Conservation (phyloP, 305 asterid genomes). For the Ajuga reptans region DNA sequence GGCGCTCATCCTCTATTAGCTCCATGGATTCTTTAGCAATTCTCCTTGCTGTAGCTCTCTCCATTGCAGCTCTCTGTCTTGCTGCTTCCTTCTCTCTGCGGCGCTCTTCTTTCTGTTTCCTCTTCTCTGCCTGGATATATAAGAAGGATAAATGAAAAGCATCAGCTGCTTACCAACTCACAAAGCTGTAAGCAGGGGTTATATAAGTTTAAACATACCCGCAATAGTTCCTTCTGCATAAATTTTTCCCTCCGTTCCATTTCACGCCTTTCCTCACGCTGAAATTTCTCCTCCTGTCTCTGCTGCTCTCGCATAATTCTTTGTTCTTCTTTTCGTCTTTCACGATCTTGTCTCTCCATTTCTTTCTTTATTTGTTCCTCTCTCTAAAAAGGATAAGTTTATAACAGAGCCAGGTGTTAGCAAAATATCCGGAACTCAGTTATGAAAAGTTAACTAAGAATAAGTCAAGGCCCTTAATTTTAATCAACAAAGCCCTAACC, state of each 20-base stretch:
- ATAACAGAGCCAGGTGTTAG: constrained; percentile 23
- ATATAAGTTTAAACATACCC: constrained; percentile 35
- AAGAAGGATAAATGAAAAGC: neutral
- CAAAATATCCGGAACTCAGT: neutral
- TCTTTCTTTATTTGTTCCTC: constrained; percentile 92
- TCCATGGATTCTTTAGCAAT: constrained; percentile 95
- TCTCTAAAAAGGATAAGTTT: constrained; percentile 39
- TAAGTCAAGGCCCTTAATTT: neutral
- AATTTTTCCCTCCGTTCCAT: constrained; percentile 89
- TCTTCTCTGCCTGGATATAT: constrained; percentile 66
- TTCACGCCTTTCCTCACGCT: constrained; percentile 96
- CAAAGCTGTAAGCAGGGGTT: neutral
- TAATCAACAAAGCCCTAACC: constrained; percentile 36
- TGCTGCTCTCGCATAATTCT: constrained; percentile 76
- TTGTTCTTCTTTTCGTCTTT: constrained; percentile 79
- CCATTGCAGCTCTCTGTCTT: constrained; percentile 79
- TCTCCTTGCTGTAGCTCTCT: constrained; percentile 84
- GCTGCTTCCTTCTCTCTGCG: constrained; percentile 75
- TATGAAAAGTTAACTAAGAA: neutral
- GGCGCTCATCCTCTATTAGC: constrained; percentile 95
- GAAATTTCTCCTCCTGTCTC: constrained; percentile 78
- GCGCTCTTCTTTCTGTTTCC: constrained; percentile 80
- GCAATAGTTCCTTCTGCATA: constrained; percentile 77
- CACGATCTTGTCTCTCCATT: constrained; percentile 88
- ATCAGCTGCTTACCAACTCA: constrained; percentile 7